These are phyloP conservation scores for Cladosporium sp. DNA, from an alignment of 2,329 filamentous ascomycete species.

Conservation along the genomic window DNA sequence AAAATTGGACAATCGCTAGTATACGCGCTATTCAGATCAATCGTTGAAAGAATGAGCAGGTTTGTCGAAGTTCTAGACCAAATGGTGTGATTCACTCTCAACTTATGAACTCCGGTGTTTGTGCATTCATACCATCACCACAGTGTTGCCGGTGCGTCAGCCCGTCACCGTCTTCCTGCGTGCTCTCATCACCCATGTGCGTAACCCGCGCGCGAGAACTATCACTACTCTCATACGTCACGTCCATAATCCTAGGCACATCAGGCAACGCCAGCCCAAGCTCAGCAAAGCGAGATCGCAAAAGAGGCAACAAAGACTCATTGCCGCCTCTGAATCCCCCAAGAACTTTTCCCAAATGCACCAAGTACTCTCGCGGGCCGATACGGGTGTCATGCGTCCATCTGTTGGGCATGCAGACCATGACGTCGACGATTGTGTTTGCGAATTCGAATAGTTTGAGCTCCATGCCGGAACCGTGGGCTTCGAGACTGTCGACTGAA, in stretches of 20 bases:
- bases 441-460: conserved; percentile 58
- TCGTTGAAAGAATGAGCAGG: too few relatives aligned
- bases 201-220: neutral
- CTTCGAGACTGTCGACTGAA: conserved; percentile 28
- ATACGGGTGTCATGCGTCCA: neutral
- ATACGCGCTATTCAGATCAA: too few relatives aligned
- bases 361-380: conserved; percentile 5
- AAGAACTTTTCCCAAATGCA: conserved; percentile 5
- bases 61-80: too few relatives aligned
- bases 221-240: conserved; percentile 7
- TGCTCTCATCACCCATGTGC: neutral
- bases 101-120: too few relatives aligned
- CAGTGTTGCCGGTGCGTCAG: too few relatives aligned
- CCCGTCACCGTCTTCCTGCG: neutral
- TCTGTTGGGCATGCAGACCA: conserved; percentile 30
- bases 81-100: too few relatives aligned
- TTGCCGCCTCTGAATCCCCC: conserved; percentile 6
- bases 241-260: neutral
- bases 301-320: conserved; percentile 2
- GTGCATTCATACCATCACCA: too few relatives aligned
- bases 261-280: neutral
- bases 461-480: conserved; percentile 53
- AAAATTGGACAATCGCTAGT: too few relatives aligned
- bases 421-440: conserved; percentile 55
- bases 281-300: neutral